Percentiles rank a stretch among this genome's conserved stretches.
Conservation (phyloP, 2,329 filamentous ascomycete species). For the Pyrenochaeta sp. region DNA sequence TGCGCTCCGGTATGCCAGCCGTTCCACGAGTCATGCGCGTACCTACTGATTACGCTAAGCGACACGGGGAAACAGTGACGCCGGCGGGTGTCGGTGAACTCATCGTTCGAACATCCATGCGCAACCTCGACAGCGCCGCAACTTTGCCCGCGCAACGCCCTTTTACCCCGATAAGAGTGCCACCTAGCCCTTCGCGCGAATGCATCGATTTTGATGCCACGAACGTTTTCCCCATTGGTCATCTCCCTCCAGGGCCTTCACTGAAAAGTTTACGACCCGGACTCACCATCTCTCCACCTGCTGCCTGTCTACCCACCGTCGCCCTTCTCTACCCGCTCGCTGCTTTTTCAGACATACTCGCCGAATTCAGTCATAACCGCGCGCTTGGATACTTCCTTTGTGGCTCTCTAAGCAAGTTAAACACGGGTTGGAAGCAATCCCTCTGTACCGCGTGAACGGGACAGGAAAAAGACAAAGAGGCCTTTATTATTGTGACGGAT, state of each 20-base stretch:
- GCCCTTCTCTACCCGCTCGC: constrained; percentile 9
- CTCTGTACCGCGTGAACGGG: constrained; percentile 18
- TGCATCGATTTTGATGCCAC: neutral
- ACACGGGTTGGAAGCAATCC: constrained; percentile 25
- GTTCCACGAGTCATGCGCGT: constrained; percentile 22
- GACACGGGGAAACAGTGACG: constrained; percentile 18
- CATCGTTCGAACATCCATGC: constrained; percentile 20
- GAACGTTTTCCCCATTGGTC: neutral
- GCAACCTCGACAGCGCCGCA: constrained; percentile 2
- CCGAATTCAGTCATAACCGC: constrained; percentile 1
- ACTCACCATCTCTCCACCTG: constrained; percentile 2
- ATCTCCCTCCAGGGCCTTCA: constrained; percentile 2
- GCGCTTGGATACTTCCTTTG: constrained; percentile 3
- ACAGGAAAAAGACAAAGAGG: constrained; percentile 16
- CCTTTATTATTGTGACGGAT: constrained; percentile 20
- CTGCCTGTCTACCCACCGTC: constrained; percentile 5
- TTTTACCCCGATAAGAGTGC: neutral
- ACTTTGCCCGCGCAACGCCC: neutral
- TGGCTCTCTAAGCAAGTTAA: constrained; percentile 19
- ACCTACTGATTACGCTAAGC: neutral
- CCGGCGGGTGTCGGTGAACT: constrained; percentile 20
- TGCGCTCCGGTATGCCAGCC: neutral
- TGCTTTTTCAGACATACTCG: constrained; percentile 9
- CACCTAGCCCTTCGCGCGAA: constrained; percentile 5
- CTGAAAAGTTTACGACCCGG: constrained; percentile 7